phyloP scores from a whole-genome alignment of 176 grass and related monocot genomes.

The Aegilops speltoides region DNA sequence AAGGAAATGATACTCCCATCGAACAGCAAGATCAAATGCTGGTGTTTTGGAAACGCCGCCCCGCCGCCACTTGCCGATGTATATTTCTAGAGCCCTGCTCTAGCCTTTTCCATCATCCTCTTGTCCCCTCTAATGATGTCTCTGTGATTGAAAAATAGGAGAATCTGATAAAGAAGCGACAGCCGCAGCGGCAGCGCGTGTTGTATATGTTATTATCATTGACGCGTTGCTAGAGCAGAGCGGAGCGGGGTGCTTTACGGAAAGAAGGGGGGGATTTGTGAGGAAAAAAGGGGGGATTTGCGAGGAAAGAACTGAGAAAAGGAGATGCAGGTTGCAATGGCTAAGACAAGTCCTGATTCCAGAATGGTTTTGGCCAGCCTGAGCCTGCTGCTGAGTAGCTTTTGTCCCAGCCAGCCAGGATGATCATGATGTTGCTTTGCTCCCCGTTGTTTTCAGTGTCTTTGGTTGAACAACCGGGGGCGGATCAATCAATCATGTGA shows the following conservation, averaged over 20 bases:
- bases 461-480: not conserved
- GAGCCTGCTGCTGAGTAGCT: not conserved
- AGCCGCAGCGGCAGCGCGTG: not conserved
- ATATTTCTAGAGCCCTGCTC: not conserved
- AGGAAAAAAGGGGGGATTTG: not conserved
- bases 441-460: not conserved
- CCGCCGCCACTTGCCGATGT: not conserved
- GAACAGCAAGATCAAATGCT: not conserved
- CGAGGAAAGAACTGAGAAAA: not conserved
- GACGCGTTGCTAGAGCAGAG: not conserved
- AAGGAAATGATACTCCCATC: not conserved
- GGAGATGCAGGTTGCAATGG: not conserved
- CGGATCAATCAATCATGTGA: not conserved
- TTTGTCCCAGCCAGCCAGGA: not conserved
- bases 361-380: not conserved
- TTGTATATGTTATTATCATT: not conserved
- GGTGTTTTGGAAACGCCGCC: not conserved
- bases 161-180: conserved; percentile 1
- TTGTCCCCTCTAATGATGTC: not conserved
- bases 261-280: not conserved
- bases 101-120: not conserved
- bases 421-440: not conserved
- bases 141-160: not conserved
- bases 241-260: not conserved
- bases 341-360: not conserved